Base-by-base conservation (phyloP, 345 rosid species). In the Eucalyptus pauciflora region DNA sequence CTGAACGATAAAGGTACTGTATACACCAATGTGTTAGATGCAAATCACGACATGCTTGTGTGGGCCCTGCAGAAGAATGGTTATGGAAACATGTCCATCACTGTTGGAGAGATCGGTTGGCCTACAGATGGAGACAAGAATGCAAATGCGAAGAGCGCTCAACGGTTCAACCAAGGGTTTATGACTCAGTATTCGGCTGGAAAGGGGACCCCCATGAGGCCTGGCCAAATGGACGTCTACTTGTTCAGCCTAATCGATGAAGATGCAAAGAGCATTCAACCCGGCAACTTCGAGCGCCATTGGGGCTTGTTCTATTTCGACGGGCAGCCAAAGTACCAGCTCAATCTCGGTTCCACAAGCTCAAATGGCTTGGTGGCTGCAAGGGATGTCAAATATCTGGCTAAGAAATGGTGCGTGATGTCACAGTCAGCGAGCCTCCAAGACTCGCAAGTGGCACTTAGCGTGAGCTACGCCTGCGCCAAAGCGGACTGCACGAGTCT, bases 221-320 rank as follows among this genome's bases (percentile, higher is more conserved):
- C 95, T 60, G 96, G 96, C 1, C 94, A 95, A 1, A 91, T 96
- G 80, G 97, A 98, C 64, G 93, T 92, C 7, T 98, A 98, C 90
- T 56, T 98, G 20, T 98, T 98, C 89, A 94, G 97, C 86, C 90
- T 97, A 86, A 91, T 97, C 64, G 99, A 98, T 50, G 99, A 98
- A 92, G 99, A 98, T 88, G 94, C 88, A 16, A 98, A 98, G 87
- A 96, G 99, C 83, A 90, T 95, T 85, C 94, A 92, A 49, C 99
- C 99, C 1, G 99, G 99, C 85, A 95, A 98, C 92, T 96, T 96
- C n/a, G 99, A 96, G 86, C 92, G 98, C 22, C 99, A 97, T 76
- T 97, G 99, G 98, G 99, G 99, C n/a, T 69, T 96, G 71, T 96
- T 97, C 91, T 91, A 93, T 60, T 96, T 31, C 37, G 99, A 97